Base-by-base conservation (phyloP, 2,329 filamentous ascomycete genomes). In the Hortaea werneckii region DNA sequence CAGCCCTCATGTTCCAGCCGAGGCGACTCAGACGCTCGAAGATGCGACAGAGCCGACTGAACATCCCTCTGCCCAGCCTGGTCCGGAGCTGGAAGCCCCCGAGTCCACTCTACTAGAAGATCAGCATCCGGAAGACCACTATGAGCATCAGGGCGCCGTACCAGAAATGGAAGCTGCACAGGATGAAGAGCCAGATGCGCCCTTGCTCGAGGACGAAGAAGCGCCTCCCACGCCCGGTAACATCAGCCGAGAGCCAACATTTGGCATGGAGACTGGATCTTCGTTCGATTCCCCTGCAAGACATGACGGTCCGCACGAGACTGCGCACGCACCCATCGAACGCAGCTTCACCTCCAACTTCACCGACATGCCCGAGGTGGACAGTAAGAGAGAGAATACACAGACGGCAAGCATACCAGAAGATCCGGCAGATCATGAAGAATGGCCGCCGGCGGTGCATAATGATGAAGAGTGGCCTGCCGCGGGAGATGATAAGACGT, bases 111-210 rank as follows among this genome's bases (percentile, higher is more conserved):
- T 29, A 27, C n/a, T 41, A 7, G 9, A 10, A 29, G 28, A 35
- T 9, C 32, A 9, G 29, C 40, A 48, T 39, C 52, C 46, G 26
- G 60, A 60, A 30, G 61, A 61, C 34, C 56, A 65, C 37, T 74
- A 74, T 51, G 71, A 73, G 46, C 66, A 70, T 48, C 71, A 75
- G 47, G 66, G 71, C 37, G 67, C 70, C 42, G 59, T 59, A 0
- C 68, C 69, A 4, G 58, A 67, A 7, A 55, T 73, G 51, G 71
- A 73, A 43, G 64, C 70, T 13, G 70, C 70, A 20, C 55, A 70
- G 26, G 62, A 67, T 13, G 70, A 73, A 43, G 67, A 66, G 43
- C 63, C 59, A 9, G 57, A 61, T 29, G 64, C 60, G 8, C 67
- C 70, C 4, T 52, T 74, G 35, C 59, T 73, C 38, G 57, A 62